Evolutionary conservation across 257 asterid genomes (phyloP), one percentile per base, ranked within the genome.

Genomic region (Przewalskia tangutica): DNA sequence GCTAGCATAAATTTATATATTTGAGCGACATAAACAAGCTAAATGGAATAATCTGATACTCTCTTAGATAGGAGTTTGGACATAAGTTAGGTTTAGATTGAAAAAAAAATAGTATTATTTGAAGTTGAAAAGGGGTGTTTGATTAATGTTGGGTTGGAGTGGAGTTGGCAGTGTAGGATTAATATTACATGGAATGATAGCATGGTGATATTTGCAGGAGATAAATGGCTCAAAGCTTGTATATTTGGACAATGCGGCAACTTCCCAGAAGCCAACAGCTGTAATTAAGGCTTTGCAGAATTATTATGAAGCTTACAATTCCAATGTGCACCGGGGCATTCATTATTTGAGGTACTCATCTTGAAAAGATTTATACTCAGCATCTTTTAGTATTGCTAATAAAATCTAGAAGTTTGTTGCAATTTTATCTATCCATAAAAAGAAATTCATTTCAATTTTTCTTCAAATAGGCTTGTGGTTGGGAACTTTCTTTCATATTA

Each of bases 271-370:
- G 97, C 99, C 99, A 44, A 83, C 73, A 58, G 90, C 85, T 46
- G 98, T 96, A 68, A 20, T 96, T 78, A 87, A 89, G 44, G 95
- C 97, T 18, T 85, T 94, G 81, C 89, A 81, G 91, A 85, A 84
- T 73, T 96, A 96, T 86, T 94, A 96, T 20, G 98, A 91, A 77
- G 38, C 84, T 60, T 93, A 89, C 58, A 96, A 96, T 89, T 95
- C 99, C 8, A 96, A 96, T 87, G 99, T 96, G 76, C 99, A 96
- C 62, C 95, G 99, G 9, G 99, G 99, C 38, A 91, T 96, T 92
- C 99, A 96, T 83, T 87, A 88, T 81, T 83, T 96, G 89, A 96
- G 99, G 99, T 94, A 70, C 67, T 64, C 13, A 59, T 68, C 66
- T 64, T 48, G 55, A 16, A 50, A 32, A 32, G 70, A 32, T 54